Percentiles rank a stretch among this genome's conserved stretches.
phyloP scores from a whole-genome alignment of 257 asterid species.

The Salvia rosmarinus region DNA sequence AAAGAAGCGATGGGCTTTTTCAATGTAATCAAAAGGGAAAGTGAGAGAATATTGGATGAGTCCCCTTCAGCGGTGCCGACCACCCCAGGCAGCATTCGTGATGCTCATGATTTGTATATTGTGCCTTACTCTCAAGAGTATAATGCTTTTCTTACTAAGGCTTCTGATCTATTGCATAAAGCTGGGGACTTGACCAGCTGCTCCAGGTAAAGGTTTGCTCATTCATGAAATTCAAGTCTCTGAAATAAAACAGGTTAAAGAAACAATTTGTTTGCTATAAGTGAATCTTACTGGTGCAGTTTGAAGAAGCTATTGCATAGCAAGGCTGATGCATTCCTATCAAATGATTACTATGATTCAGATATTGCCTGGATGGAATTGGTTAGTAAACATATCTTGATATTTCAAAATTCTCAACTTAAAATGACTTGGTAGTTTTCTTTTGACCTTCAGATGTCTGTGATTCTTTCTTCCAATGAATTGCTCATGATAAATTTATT shows the following conservation, averaged over 20 bases:
- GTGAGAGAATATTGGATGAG: constrained; percentile 61
- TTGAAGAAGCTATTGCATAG: constrained; percentile 83
- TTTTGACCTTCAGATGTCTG: constrained; percentile 19
- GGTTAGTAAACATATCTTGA: constrained; percentile 53
- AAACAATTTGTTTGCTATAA: constrained; percentile 1
- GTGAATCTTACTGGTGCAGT: constrained; percentile 57
- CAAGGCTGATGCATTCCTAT: constrained; percentile 89
- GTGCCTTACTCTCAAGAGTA: constrained; percentile 88
- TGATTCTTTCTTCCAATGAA: background rate
- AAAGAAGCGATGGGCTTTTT: constrained; percentile 83
- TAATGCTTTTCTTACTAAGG: constrained; percentile 62
- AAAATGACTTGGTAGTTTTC: constrained; percentile 9
- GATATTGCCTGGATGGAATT: constrained; percentile 99
- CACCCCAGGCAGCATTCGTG: constrained; percentile 33
- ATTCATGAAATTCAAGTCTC: constrained; percentile 13
- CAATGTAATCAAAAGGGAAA: constrained; percentile 79
- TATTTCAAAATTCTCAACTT: constrained; percentile 12
- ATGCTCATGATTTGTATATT: constrained; percentile 63
- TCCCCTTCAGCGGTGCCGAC: constrained; percentile 32
- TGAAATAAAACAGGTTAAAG: background rate
- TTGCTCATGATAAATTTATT: background rate
- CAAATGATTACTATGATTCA: constrained; percentile 92
- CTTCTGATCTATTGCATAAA: constrained; percentile 70
- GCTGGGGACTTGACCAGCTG: constrained; percentile 80
- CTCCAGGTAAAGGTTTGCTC: constrained; percentile 53